These are phyloP conservation scores for Leucocoprinus sp. DNA, from an alignment of 768 basidiomycete genomes.

Conservation along the genomic window DNA sequence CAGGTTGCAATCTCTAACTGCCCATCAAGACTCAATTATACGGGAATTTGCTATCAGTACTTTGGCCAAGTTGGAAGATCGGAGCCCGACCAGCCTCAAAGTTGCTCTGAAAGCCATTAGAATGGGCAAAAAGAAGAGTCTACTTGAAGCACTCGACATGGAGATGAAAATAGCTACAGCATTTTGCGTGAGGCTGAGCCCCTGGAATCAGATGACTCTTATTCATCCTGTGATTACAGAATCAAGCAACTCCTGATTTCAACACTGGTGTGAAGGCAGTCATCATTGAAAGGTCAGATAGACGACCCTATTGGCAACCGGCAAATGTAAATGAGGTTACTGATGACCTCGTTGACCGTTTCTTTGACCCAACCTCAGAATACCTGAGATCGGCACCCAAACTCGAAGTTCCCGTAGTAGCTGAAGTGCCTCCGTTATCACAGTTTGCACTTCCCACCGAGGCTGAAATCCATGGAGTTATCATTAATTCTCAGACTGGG, in stretches of 20 bases:
- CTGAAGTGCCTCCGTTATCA: conserved; percentile 22
- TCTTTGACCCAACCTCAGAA: conserved; percentile 54
- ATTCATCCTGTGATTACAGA: conserved; percentile 33
- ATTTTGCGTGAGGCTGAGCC: conserved; percentile 62
- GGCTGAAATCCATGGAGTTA: conserved; percentile 54
- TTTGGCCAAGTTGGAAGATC: conserved; percentile 46
- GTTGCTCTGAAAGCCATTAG: conserved; percentile 80
- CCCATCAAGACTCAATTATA: conserved; percentile 36
- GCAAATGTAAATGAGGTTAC: conserved; percentile 51
- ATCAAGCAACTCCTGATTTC: conserved; percentile 78
- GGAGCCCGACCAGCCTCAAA: conserved; percentile 90
- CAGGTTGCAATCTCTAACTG: conserved; percentile 38
- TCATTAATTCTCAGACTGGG: conserved; percentile 60
- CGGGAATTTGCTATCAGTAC: conserved; percentile 72
- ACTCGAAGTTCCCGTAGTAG: conserved; percentile 30
- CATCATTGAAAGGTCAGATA: conserved; percentile 36
- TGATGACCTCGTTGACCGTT: conserved; percentile 46
- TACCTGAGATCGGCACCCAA: conserved; percentile 37
- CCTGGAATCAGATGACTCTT: conserved; percentile 11
- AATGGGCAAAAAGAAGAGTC: conserved; percentile 50
- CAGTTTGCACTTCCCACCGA: conserved; percentile 70
- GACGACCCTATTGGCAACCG: conserved; percentile 67
- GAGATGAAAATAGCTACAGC: conserved; percentile 86
- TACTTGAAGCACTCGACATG: conserved; percentile 69
- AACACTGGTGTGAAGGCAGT: conserved; percentile 69